Base-by-base conservation (phyloP, 1,139 yeast genomes). In the Suhomyces choctaworum region DNA sequence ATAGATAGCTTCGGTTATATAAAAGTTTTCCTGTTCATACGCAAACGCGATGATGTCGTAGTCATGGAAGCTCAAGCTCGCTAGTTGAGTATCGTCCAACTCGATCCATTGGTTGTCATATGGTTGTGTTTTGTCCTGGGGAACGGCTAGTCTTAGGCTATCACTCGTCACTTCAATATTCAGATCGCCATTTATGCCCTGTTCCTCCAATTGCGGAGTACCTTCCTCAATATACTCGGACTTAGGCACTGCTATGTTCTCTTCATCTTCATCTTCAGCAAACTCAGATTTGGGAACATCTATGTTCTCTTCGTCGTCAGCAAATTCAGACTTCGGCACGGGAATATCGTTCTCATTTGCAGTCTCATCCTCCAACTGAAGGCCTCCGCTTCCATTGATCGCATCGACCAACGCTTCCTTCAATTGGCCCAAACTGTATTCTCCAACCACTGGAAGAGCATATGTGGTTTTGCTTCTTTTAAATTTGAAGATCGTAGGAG, bases 381-480 rank as follows among this genome's bases (percentile, higher is more conserved):
- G 42, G 0, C 83, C 83, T 3, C 82, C 82, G 1, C 78, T 61
- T 10, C 54, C 47, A 39, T 69, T 66, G 25, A 79, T 66, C 19
- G 71, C 66, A 2, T 51, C 47, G 3, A 57, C 52, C 22, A 78
- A 56, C 16, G 53, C 45, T 3, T 41, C 39, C 36, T 63, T 64
- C 28, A 78, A 47, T n/a, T 50, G 53, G 4, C 45, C 42, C 6
- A 66, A 31, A 0, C 67, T 41, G n/a, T 46, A 35, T 10, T 46
- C 24, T 14, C 33, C 17, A 32, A 53, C 59, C 1, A 73, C 40
- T 0, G 72, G 60, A 12, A 77, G 46, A 27, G 73, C 58, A 41
- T 72, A 73, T 1, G 82, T 73, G 14, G 67, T 47, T 33, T 62
- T 64, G 8, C 51, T 52, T 25, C 75, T 57, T 44, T 74, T 75